phyloP scores from a whole-genome alignment of 441 rosid genomes.

The Pelargonium cotyledonis region DNA sequence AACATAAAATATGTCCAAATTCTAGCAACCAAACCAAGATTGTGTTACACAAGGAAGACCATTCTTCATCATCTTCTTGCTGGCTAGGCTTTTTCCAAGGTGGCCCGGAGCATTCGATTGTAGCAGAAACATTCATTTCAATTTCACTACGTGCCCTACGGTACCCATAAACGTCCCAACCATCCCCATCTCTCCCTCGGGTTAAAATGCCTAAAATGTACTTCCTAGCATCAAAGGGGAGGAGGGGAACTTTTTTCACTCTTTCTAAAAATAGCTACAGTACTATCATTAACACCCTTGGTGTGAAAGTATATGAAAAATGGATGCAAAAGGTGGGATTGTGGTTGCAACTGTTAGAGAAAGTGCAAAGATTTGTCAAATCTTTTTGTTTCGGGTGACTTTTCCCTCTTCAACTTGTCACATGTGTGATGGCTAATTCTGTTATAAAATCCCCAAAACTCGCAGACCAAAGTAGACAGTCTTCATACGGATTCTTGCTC shows the following conservation, averaged over 20 bases:
- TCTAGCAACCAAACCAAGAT: constrained; percentile 20
- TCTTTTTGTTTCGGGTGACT: constrained; percentile 49
- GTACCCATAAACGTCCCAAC: no score
- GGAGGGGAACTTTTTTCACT: constrained; percentile 24
- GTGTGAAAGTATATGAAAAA: constrained; percentile 31
- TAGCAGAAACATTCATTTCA: constrained; percentile 21
- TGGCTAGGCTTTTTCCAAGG: no score
- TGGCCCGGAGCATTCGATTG: no score
- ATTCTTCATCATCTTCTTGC: no score
- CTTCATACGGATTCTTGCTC: constrained; percentile 58
- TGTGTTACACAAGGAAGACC: no score
- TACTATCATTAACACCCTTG: constrained; percentile 38
- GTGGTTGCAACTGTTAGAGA: constrained; percentile 69
- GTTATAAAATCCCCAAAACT: constrained; percentile 24
- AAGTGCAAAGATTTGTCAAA: constrained; percentile 68
- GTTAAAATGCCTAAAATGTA: constrained; percentile 38
- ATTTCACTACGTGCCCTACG: no score
- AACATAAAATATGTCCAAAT: no score
- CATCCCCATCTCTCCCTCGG: constrained; percentile 36
- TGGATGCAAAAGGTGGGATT: constrained; percentile 36
- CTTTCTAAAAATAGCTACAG: constrained; percentile 32
- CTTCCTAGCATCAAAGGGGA: constrained; percentile 23
- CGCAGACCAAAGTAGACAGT: constrained; percentile 49
- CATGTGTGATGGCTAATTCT: constrained; percentile 52
- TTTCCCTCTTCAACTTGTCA: constrained; percentile 41